Base-by-base conservation (phyloP, 176 grass and related monocot species). In the Carex littledalei region DNA sequence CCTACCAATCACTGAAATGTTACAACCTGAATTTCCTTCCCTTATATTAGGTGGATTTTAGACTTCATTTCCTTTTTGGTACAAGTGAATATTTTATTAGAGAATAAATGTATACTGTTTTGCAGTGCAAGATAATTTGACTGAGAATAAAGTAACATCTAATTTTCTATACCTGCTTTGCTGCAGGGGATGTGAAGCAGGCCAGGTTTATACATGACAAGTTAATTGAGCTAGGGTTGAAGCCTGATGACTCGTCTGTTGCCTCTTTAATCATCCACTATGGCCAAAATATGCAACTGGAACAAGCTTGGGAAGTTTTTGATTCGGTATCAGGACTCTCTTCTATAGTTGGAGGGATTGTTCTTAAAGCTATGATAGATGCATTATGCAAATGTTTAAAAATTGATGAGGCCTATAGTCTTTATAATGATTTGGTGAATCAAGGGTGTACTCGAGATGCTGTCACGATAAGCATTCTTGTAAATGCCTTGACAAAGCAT, bases 401-500 rank as follows among this genome's bases (percentile, higher is more conserved):
- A 88, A 62, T 81, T 63, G 87, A 89, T 14, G 84, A 89, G 34
- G 90, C 94, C 63, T 82, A 91, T 70, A 21, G 47, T 82, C 86
- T 94, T n/a, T 92, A 91, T 61, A 76, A 68, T 83, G 81, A 91
- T 89, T 88, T 89, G 84, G 65, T 68, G 59, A 50, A 85, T 56
- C 84, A 50, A 79, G 87, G 90, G 7, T 57, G 81, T 81, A 73
- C 49, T 21, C 85, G 77, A 67, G 89, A 95, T 88, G 86, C 70
- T 86, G 91, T 98, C 47, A 90, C 93, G 43, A 62, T 92, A 85
- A 95, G 95, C 87, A 98, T 98, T 89, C 89, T 94, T 84, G 91
- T 93, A 67, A 90, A 85, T 80, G 85, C 90, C 86, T 84, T 93
- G 37, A 90, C 91, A 55, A 93, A 98, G 50, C 85, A 88, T 63